These are phyloP conservation scores for Fusarium sp. DNA, from an alignment of 2,329 filamentous ascomycete genomes.

Conservation along the genomic window DNA sequence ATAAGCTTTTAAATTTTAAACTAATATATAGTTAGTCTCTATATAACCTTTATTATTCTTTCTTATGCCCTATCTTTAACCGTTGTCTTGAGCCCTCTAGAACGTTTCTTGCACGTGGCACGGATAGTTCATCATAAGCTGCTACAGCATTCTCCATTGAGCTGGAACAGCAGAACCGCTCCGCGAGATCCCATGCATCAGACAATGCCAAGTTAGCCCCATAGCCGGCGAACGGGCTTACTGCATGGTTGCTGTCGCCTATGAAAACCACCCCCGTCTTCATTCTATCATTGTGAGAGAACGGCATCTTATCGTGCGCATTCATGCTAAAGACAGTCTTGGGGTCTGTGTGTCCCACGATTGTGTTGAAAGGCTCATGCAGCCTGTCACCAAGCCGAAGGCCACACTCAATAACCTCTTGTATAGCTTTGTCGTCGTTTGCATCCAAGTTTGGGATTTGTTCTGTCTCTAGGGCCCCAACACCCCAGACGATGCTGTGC, in stretches of 20 bases:
- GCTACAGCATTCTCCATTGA: slow-evolving; percentile 49
- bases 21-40: too few species aligned
- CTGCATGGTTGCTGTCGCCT: slow-evolving; percentile 64
- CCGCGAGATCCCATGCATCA: slow-evolving; percentile 62
- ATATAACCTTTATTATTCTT: not conserved
- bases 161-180: slow-evolving; percentile 51
- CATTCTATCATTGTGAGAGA: slow-evolving; percentile 52
- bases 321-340: slow-evolving; percentile 56
- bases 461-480: slow-evolving; percentile 54
- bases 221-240: slow-evolving; percentile 63
- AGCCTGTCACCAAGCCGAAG: slow-evolving; percentile 54
- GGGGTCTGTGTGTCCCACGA: slow-evolving; percentile 57
- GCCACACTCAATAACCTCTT: slow-evolving; percentile 51
- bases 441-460: slow-evolving; percentile 28
- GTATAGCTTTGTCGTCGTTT: slow-evolving; percentile 39
- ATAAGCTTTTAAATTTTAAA: too few species aligned
- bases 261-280: slow-evolving; percentile 58
- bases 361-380: slow-evolving; percentile 56
- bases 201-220: slow-evolving; percentile 63
- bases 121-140: slow-evolving; percentile 55
- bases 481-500: slow-evolving; percentile 57
- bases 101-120: slow-evolving; percentile 52
- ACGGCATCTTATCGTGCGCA: slow-evolving; percentile 60
- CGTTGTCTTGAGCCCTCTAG: slow-evolving; percentile 44
- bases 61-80: slow-evolving; percentile 44